Evolutionary conservation across 305 asterid genomes (phyloP), one percentile per base, ranked within the genome.

Genomic region (Andrographis paniculata): DNA sequence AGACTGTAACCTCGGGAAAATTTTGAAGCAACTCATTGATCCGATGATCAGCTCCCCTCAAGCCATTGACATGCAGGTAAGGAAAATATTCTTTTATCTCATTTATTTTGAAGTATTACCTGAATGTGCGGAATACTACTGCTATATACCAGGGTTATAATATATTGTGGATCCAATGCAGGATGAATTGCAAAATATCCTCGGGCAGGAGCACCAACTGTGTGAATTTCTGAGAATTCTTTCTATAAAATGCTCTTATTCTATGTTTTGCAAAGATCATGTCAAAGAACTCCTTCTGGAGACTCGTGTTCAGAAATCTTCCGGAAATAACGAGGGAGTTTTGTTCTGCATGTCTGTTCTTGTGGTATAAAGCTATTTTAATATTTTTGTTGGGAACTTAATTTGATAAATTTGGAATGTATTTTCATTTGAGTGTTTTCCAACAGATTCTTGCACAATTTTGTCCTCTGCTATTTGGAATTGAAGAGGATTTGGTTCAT

Each of bases 271-370:
- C 80, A 87, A 87, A 82, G 93, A 79, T 66, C 91, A 79, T 62
- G 79, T 69, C 59, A 76, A 74, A 76, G 95, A 74, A 71, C 78
- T 92, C 57, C 78, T 92, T 69, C 67, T 58, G 67, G 89, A 84
- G 82, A 84, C 84, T 62, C 75, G 73, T 17, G 42, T 50, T n/a
- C 93, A 78, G 63, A 92, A 87, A 63, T 68, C 93, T 47, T 68
- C 77, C 57, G 97, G 94, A 65, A 79, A 61, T 65, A 70, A 64
- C 15, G 86, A 77, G 61, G 61, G 82, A 52, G 68, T 79, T 61
- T 66, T 78, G 71, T 79, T 95, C 57, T 84, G 95, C 89, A 92
- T 89, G 95, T 76, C 86, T 45, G 69, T 92, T 56, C 94, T 92
- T 61, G 99, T 87, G 97, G 99, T 92, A 84, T 39, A 73, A 14